Percentiles rank a stretch among this genome's conserved stretches.
Conservation (phyloP, 768 basidiomycete species). For the Mycena chlorophos region DNA sequence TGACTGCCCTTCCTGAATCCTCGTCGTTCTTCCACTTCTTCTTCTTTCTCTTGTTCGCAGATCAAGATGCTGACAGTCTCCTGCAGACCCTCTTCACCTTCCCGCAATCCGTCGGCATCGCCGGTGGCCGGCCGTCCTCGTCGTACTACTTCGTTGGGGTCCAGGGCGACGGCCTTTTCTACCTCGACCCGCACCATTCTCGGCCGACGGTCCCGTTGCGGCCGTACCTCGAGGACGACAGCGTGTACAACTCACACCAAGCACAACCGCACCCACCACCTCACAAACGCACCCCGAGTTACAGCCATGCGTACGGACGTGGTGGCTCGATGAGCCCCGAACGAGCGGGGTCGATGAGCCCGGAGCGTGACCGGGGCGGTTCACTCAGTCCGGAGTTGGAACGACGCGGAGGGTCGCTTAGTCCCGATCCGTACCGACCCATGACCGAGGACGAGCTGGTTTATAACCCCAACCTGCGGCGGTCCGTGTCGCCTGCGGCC, state of each 20-base stretch:
- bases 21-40: too few relatives aligned
- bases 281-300: too few relatives aligned
- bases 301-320: too few relatives aligned
- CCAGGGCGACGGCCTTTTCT: slow-evolving; percentile 83
- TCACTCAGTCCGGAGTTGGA: neutral
- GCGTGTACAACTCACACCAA: slow-evolving; percentile 1
- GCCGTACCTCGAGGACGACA: slow-evolving; percentile 23
- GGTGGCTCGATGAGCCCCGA: slow-evolving; percentile 9
- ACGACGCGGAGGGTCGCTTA: slow-evolving; percentile 9
- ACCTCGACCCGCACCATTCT: slow-evolving; percentile 78
- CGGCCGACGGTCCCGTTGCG: slow-evolving; percentile 74
- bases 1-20: too few relatives aligned
- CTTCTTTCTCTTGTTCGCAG: slow-evolving; percentile 85
- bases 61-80: slow-evolving; percentile 32
- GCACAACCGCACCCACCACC: too few relatives aligned
- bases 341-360: slow-evolving; percentile 5
- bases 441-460: slow-evolving; percentile 20
- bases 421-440: slow-evolving; percentile 9
- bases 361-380: neutral
- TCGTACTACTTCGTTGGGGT: slow-evolving; percentile 97
- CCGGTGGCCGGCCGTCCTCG: slow-evolving; percentile 90
- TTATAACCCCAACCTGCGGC: neutral
- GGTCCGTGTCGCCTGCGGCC: neutral
- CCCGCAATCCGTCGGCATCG: slow-evolving; percentile 94
- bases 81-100: slow-evolving; percentile 83